Evolutionary conservation across 1,139 yeast genomes (phyloP), one percentile per base, ranked within the genome.

Genomic region (Hemisphaericaspora subhashii): DNA sequence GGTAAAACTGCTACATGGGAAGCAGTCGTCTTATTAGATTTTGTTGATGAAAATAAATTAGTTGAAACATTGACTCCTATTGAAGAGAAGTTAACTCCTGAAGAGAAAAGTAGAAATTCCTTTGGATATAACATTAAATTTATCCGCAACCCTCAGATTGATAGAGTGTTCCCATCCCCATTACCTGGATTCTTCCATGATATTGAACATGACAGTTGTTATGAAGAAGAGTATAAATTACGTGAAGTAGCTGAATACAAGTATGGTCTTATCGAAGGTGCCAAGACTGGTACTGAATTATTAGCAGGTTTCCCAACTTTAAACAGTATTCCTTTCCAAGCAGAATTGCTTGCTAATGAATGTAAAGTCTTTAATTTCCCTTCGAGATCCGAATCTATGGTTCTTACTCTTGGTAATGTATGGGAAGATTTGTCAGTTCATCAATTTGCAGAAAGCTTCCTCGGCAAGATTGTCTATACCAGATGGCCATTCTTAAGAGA

Each of bases 1-100:
- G 98, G 98, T 37, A 94, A 92, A 60, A 86, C 90, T 40, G 95
- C 95, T 6, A 83, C 87, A 36, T 92, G 99, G 99, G 98, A 92
- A 66, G 98, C 98, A 7, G 97, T 92, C 40, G 96, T 92, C n/a
- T 78, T 88, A 56, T 77, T 92, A 46, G 85, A 95, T 10, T 94
- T 94, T 71, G 97, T 92, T 38, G 98, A 94, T 51, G 90, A 86
- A 54, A 66, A 77, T 25, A 74, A 92, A 45, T 72, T 92, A 44
- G 66, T 86, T 37, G 79, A 72, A 2, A 90, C 92, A 1, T 78
- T 94, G 73, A 72, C 66, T 35, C 85, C 95, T 1, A 61, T 71
- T 31, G 86, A 86, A 43, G 55, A 65, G 0, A 74, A 72, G 44
- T 67, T 94, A 41, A 66, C 82, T 1, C 75, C 84, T 0, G 90